phyloP scores from a whole-genome alignment of 306 rosid species.

The Bauhinia variegata region DNA sequence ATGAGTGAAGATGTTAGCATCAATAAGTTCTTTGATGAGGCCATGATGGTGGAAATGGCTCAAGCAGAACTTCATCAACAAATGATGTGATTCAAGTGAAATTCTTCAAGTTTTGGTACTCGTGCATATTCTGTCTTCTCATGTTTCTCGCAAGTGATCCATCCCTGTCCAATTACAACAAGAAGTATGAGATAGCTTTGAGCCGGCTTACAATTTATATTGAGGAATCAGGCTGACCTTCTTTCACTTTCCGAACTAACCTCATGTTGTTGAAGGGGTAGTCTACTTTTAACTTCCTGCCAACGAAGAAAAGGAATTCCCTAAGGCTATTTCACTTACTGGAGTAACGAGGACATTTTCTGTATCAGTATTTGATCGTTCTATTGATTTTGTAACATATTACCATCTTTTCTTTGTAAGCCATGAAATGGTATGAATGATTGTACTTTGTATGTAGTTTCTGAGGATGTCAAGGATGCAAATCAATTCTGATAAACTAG shows the following conservation, averaged over 20 bases:
- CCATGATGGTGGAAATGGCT: slow-evolving; percentile 99
- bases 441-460: slow-evolving; percentile 9
- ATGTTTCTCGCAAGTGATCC: too few species aligned
- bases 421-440: background rate
- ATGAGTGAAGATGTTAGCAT: slow-evolving; percentile 99
- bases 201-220: background rate
- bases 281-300: background rate
- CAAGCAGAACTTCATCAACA: slow-evolving; percentile 98
- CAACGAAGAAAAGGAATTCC: background rate
- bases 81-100: slow-evolving; percentile 61
- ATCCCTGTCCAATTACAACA: too few species aligned
- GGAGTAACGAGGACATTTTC: background rate
- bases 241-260: slow-evolving; percentile 14
- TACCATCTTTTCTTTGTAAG: background rate
- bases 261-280: slow-evolving; percentile 19
- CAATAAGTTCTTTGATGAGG: slow-evolving; percentile 92
- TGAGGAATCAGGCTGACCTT: background rate
- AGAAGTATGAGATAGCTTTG: background rate
- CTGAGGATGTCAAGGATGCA: too few species aligned
- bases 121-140: background rate
- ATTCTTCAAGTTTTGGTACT: background rate
- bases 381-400: slow-evolving; percentile 21
- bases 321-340: too few species aligned
- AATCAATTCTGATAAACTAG: too few species aligned
- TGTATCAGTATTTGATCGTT: slow-evolving; percentile 26